Conservation (phyloP, 2,329 filamentous ascomycete species). For the Alternaria gansuensis region DNA sequence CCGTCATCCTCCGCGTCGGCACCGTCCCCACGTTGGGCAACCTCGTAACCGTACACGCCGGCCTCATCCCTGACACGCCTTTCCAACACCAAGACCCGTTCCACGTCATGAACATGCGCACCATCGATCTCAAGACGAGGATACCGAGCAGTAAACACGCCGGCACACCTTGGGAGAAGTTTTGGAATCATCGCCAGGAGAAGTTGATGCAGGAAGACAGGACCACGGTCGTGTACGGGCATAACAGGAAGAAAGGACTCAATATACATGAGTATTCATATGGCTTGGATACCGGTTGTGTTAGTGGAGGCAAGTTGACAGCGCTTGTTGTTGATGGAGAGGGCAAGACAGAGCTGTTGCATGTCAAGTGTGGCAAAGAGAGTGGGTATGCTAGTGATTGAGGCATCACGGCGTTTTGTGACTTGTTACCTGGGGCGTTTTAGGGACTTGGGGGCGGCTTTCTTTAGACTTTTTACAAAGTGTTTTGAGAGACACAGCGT, state of each 20-base stretch:
- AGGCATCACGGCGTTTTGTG: not conserved
- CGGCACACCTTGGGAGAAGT: conserved; percentile 73
- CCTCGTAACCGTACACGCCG: conserved; percentile 83
- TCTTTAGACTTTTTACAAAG: too few species aligned
- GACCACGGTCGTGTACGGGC: conserved; percentile 72
- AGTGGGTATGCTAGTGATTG: conserved; percentile 34
- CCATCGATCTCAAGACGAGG: conserved; percentile 70
- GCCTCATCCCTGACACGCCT: conserved; percentile 77
- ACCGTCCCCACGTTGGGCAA: conserved; percentile 67
- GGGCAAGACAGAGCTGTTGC: conserved; percentile 49
- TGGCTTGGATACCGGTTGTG: conserved; percentile 86
- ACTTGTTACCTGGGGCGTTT: not conserved
- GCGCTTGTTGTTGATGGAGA: conserved; percentile 75
- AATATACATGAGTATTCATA: conserved; percentile 75
- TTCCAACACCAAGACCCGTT: conserved; percentile 77
- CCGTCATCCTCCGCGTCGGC: conserved; percentile 81
- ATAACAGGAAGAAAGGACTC: conserved; percentile 79
- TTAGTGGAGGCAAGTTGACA: conserved; percentile 76
- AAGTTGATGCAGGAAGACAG: conserved; percentile 52
- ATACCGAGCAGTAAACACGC: conserved; percentile 61
- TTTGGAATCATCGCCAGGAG: conserved; percentile 59
- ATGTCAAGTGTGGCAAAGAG: conserved; percentile 53
- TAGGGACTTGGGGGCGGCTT: too few species aligned
- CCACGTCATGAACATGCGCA: conserved; percentile 92
- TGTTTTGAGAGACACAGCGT: not conserved